These are phyloP conservation scores for Cutaneotrichosporon cavernicola DNA, from an alignment of 1,284 basidiomycete genomes.

Conservation along the genomic window DNA sequence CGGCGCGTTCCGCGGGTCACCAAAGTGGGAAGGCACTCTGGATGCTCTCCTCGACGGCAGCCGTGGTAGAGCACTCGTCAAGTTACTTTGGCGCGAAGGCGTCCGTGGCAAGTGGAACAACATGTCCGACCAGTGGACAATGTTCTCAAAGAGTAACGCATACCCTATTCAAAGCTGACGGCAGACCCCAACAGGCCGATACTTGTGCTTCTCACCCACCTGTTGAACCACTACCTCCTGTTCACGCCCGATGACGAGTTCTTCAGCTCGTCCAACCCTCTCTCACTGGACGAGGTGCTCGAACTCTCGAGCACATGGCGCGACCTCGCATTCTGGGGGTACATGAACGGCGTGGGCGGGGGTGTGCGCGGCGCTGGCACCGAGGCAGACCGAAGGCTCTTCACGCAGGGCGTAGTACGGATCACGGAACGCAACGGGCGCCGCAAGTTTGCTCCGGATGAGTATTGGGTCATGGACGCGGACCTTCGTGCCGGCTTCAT, in stretches of 20 bases:
- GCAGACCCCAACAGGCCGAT: constrained; percentile 60
- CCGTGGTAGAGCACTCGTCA: constrained; percentile 57
- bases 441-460: constrained; percentile 70
- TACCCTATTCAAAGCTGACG: constrained; percentile 27
- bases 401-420: constrained; percentile 72
- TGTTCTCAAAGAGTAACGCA: constrained; percentile 52
- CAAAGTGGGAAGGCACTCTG: constrained; percentile 57
- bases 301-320: constrained; percentile 51
- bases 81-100: constrained; percentile 69
- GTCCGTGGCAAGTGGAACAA: constrained; percentile 60
- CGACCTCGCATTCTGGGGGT: constrained; percentile 51
- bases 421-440: constrained; percentile 84
- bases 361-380: constrained; percentile 53
- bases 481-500: constrained; percentile 76
- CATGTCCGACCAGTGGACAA: constrained; percentile 55
- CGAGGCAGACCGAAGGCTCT: constrained; percentile 66
- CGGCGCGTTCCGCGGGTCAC: constrained; percentile 59
- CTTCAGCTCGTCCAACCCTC: constrained; percentile 66
- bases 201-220: constrained; percentile 74
- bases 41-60: constrained; percentile 49
- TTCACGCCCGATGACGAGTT: constrained; percentile 98
- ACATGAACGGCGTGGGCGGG: constrained; percentile 56
- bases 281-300: constrained; percentile 76
- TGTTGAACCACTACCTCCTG: constrained; percentile 81
- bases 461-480: constrained; percentile 78